Evolutionary conservation across 352 stramenopile species (phyloP), one percentile per base, ranked within the genome.

Genomic region (Phytophthora pinifolia): DNA sequence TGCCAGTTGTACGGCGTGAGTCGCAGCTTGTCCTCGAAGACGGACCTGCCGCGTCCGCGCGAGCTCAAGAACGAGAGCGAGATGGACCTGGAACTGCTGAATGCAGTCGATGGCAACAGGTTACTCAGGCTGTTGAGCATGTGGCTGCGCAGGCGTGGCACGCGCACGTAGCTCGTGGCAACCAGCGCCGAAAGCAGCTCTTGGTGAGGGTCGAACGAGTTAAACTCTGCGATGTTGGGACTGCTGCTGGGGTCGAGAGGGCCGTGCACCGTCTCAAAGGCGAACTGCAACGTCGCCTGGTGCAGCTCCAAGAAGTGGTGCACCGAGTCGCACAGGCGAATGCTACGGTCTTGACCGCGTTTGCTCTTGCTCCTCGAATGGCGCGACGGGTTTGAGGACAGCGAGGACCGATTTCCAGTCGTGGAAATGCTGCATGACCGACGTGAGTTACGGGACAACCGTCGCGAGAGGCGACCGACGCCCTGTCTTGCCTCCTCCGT

Each of bases 241-340:
- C 33, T 60, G 8, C 10, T 58, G 42, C 18, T 69, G 33, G 12
- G 53, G 42, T 65, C 59, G 13, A 61, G 51, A 18, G 59, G 50
- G 14, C 54, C 58, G 12, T 72, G 49, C 13, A 69, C 38, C 17
- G 70, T 69, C 35, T 68, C 65, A 53, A 72, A 79, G 12, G 59
- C 67, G 62, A 75, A 75, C 34, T 79, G 74, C n/a, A 90, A 49
- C 33, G 80, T 86, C 25, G 60, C 60, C 53, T 87, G 72, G 48
- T 90, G 80, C 36, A 90, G 66, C 46, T 81, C 68, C 38, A 90
- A 50, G 32, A 78, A 87, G 13, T 71, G 66, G 27, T 76, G 79
- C 9, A 66, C 66, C 15, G 82, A 59, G 47, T 77, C 48, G 47
- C 80, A 90, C 1, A 88, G 63, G 17, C 70, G 52, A 2, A 54